These are phyloP conservation scores for Fistulifera solaris DNA, from an alignment of 108 stramenopile genomes.

Conservation along the genomic window DNA sequence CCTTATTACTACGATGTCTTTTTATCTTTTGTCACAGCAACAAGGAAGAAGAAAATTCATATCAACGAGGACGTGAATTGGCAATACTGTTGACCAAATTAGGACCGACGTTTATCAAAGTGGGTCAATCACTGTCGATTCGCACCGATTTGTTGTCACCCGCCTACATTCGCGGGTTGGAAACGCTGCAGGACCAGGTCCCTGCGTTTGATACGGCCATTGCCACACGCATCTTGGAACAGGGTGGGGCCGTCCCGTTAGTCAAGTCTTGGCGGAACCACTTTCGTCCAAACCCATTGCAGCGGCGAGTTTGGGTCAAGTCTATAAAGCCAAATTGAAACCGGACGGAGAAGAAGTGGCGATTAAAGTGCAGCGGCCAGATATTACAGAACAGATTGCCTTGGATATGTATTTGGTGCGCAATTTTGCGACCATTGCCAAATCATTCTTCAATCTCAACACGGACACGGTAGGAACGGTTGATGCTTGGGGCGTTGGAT, in stretches of 20 bases:
- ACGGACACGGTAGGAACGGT: conserved; percentile 79
- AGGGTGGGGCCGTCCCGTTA: conserved; percentile 70
- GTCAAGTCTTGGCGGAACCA: conserved; percentile 39
- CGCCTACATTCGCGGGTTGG: conserved; percentile 72
- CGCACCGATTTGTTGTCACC: conserved; percentile 86
- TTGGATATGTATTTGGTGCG: conserved; percentile 94
- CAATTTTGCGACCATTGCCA: conserved; percentile 55
- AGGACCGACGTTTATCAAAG: conserved; percentile 83
- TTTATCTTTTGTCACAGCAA: conserved; percentile 9
- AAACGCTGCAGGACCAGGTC: conserved; percentile 84
- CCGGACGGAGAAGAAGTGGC: conserved; percentile 57
- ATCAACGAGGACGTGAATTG: conserved; percentile 56
- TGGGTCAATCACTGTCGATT: conserved; percentile 92
- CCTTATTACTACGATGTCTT: not conserved
- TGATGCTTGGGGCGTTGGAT: conserved; percentile 89
- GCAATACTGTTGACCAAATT: conserved; percentile 50
- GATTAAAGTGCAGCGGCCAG: conserved; percentile 93
- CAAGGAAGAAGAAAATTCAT: conserved; percentile 39
- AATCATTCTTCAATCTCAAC: conserved; percentile 56
- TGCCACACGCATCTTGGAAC: conserved; percentile 75
- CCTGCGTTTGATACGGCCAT: conserved; percentile 69
- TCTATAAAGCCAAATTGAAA: conserved; percentile 63
- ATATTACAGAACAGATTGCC: conserved; percentile 87
- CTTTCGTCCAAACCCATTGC: conserved; percentile 77
- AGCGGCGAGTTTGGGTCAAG: conserved; percentile 90